Base-by-base conservation (phyloP, 371 early-diverging fungal genomes). In the Mortierella sp. region DNA sequence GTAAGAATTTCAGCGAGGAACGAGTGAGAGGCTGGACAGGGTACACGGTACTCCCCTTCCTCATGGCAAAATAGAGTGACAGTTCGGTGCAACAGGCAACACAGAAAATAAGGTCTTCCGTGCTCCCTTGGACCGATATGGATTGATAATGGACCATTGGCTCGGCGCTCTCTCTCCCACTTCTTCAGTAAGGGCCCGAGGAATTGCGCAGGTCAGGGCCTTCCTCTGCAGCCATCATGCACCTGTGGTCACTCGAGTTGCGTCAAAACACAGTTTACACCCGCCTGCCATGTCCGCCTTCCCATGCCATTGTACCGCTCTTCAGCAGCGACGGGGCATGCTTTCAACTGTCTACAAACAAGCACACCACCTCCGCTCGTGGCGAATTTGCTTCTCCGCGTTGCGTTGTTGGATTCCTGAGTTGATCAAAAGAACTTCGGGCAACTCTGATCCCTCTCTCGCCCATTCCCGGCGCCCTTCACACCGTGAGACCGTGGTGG, bases 191-290 rank as follows among this genome's bases (percentile, higher is more conserved):
- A 12, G 27, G 24, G 49, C 55, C 51, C n/a, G 51, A 51, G 30
- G 21, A 28, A 27, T 46, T 57, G 47, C 30, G 30, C 46, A 43
- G 47, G 47, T 26, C 31, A 3, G 31, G 47, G 28, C 13, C 30
- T 46, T n/a, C 31, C 21, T 23, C 42, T 46, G 28, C 45, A 26
- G 27, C 45, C 28, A 23, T 55, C 19, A 23, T 43, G 14, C 27
- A 26, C 13, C 46, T 27, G 2, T 54, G 7, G 51, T 50, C 27
- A 53, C 34, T 54, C 54, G 38, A 19, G 30, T 9, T 24, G 24
- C n/a, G 43, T 54, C 55, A 42, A 54, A 54, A 41, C 55, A 41
- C 55, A 54, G 55, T 27, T 43, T 42, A 16, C 39, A 43, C 55
- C 41, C 43, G 16, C 19, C 43, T 54, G 28, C 19, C 8, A 19